Conservation (phyloP, 192 early-diverging fungal species). For the Gigaspora rosea region DNA sequence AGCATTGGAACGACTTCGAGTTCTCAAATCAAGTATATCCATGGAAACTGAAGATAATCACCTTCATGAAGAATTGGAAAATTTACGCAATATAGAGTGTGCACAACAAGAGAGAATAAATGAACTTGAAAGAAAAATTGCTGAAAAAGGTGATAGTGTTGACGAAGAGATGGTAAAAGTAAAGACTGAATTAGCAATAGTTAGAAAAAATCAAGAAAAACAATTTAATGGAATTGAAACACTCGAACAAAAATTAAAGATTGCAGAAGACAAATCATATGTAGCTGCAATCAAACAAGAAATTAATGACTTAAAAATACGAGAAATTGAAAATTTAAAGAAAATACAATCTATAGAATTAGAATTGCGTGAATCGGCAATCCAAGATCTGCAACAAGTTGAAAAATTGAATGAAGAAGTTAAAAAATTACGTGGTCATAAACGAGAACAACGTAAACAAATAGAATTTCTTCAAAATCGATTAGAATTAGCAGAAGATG, state of each 20-base stretch:
- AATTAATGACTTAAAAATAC: not conserved
- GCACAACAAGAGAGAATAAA: slow-evolving; percentile 7
- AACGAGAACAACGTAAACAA: not conserved
- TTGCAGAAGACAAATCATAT: not conserved
- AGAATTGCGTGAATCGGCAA: not conserved
- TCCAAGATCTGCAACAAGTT: not conserved
- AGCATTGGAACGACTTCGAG: not conserved
- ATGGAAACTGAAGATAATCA: not conserved
- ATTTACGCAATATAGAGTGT: not conserved
- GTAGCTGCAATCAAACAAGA: not conserved
- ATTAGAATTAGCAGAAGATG: not conserved
- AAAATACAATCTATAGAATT: not conserved
- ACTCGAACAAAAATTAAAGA: not conserved
- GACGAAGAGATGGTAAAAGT: not conserved
- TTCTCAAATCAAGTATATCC: not conserved
- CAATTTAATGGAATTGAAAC: not conserved
- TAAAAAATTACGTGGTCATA: not conserved
- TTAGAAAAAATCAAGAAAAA: not conserved
- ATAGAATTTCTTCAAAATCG: not conserved
- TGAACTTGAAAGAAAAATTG: not conserved
- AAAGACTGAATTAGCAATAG: not conserved
- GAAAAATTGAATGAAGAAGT: slow-evolving; percentile 4
- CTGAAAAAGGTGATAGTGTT: not conserved
- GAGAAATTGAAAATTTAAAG: not conserved
- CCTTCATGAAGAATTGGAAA: not conserved